A percentile compares a stretch with the other conserved stretches of the same genome.
Conservation (phyloP, 352 stramenopile genomes). For the Phytophthora tentaculata region DNA sequence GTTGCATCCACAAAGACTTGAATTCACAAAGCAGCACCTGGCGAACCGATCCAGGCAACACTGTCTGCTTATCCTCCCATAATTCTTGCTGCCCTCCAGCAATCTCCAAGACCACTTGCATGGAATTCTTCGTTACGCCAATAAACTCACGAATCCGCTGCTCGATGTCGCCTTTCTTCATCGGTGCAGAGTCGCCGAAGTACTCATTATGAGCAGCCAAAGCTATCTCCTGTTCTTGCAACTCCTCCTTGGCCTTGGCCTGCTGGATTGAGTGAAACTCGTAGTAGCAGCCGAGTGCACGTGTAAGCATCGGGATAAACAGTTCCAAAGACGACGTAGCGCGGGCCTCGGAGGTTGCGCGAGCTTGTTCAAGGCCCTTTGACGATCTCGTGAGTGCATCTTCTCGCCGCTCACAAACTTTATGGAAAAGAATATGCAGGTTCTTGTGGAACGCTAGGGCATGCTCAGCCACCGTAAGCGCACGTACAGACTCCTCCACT, state of each 20-base stretch:
- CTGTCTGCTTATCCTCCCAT: conserved; percentile 50
- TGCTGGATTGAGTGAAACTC: conserved; percentile 72
- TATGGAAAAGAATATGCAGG: conserved; percentile 36
- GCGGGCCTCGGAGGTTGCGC: conserved; percentile 28
- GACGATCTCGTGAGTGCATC: conserved; percentile 33
- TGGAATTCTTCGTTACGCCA: conserved; percentile 55
- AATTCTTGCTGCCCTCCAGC: conserved; percentile 54
- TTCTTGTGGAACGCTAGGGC: conserved; percentile 44
- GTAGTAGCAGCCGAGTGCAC: conserved; percentile 51
- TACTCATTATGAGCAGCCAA: conserved; percentile 61
- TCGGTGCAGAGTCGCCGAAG: conserved; percentile 70
- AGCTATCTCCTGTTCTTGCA: conserved; percentile 49
- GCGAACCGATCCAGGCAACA: conserved; percentile 46
- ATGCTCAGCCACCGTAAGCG: conserved; percentile 31
- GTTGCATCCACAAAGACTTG: conserved; percentile 45
- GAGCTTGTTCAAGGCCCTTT: conserved; percentile 35
- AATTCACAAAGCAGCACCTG: conserved; percentile 50
- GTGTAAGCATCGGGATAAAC: conserved; percentile 57
- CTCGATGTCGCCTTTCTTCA: conserved; percentile 68
- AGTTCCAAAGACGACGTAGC: conserved; percentile 43
- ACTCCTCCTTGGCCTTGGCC: conserved; percentile 49
- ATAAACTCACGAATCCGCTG: conserved; percentile 71
- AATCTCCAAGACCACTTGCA: conserved; percentile 63
- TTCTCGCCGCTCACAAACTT: conserved; percentile 37
- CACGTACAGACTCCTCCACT: conserved; percentile 17